Evolutionary conservation across 2,329 filamentous ascomycete genomes (phyloP), one percentile per base, ranked within the genome.

Genomic region (Alternaria postmessia): DNA sequence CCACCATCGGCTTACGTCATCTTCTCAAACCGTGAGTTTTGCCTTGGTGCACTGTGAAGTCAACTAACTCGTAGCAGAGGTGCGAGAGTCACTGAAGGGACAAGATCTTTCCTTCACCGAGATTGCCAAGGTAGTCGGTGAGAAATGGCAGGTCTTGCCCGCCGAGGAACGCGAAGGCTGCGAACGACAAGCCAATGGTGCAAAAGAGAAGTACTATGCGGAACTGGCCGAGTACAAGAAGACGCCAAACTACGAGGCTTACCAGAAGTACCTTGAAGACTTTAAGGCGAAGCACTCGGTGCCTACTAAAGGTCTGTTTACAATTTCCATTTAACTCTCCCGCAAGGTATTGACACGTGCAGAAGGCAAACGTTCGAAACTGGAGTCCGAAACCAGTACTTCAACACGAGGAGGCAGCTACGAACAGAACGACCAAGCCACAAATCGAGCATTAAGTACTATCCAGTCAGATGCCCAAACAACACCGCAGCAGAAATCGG

Each of bases 1-100:
- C 91, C 92, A 1, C 90, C 91, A 0, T 94, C 91, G 5, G 92
- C 91, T 51, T 94, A 94, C 79, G 92, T 94, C 12, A 86, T 94
- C 16, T 95, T 95, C 72, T 94, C 92, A 0, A 94, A 94, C 70
- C 91, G 90, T 92, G 78, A 81, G 89, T 83, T 32, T 43, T 7
- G 20, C 20, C 12, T 12, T 51, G 36, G 7, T 30, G 30, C 9
- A 12, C 12, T 9, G 2, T 28, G 34, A 48, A 34, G 8, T 9
- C 44, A n/a, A 39, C 71, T 78, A 59, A 78, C 36, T 3, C 7
- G 2, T 12, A 41, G 0, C 65, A 91, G 89, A 91, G 78, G 90
- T 93, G 79, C 87, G 92, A 69, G 92, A 94, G 69, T 87, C 91
- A 22, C 79, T 94, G 24, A 93, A 91, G 73, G 90, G 88, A 4